Conservation (phyloP, 345 rosid genomes). For the Nephelium lappaceum region DNA sequence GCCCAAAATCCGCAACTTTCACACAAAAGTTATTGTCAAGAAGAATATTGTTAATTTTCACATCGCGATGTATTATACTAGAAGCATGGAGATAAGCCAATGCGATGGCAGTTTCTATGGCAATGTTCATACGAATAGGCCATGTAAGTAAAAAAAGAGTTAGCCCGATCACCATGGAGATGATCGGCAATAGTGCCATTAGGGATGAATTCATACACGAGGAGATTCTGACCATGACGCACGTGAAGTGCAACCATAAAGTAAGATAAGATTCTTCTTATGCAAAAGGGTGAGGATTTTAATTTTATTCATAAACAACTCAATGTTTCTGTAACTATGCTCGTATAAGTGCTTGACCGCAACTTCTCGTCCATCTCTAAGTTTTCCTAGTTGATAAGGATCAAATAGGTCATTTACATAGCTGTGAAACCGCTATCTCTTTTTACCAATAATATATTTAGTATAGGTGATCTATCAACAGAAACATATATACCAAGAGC, state of each 20-base stretch:
- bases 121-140: conserved; percentile 60
- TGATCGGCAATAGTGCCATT: conserved; percentile 69
- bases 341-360: conserved; percentile 66
- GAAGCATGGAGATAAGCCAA: conserved; percentile 65
- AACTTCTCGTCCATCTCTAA: conserved; percentile 61
- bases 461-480: too few relatives aligned
- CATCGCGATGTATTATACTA: conserved; percentile 56
- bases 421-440: neutral
- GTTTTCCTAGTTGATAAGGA: conserved; percentile 45
- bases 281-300: conserved; percentile 57
- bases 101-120: conserved; percentile 61
- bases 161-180: conserved; percentile 43
- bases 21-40: conserved; percentile 53
- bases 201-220: conserved; percentile 62
- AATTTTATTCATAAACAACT: conserved; percentile 61
- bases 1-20: conserved; percentile 71
- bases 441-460: conserved; percentile 43
- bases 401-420: neutral
- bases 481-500: too few relatives aligned
- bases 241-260: conserved; percentile 63
- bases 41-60: conserved; percentile 70
- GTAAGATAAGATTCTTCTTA: conserved; percentile 61
- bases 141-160: conserved; percentile 38
- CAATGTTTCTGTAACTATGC: conserved; percentile 43
- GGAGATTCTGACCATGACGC: conserved; percentile 48